Conservation (phyloP, 1,139 yeast genomes). For the Kodamaea alishanica region DNA sequence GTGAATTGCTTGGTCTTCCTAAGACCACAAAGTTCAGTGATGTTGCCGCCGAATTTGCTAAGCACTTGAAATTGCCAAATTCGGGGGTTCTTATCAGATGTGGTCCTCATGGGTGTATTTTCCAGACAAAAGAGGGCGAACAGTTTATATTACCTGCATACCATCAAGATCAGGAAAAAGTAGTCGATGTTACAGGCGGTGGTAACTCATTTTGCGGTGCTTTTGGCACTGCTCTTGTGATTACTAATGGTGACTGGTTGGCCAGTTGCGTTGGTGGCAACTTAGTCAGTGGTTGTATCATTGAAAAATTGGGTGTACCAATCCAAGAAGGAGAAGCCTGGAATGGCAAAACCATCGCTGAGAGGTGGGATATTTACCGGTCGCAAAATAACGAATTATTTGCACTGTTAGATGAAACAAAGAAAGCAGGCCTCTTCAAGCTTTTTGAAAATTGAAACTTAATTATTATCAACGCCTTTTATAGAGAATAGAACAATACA, state of each 20-base stretch:
- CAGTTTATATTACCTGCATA: constrained; percentile 65
- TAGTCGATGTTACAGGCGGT: constrained; percentile 90
- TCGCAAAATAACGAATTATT: constrained; percentile 1
- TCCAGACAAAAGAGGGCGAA: constrained; percentile 15
- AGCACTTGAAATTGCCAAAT: constrained; percentile 32
- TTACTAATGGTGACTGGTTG: constrained; percentile 47
- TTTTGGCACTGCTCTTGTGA: constrained; percentile 55
- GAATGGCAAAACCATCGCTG: constrained; percentile 47
- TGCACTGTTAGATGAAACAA: neutral
- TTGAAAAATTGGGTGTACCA: constrained; percentile 79
- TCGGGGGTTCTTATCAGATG: constrained; percentile 63
- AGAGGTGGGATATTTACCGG: constrained; percentile 29
- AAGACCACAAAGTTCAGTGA: constrained; percentile 11
- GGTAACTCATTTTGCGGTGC: constrained; percentile 91
- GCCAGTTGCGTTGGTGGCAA: constrained; percentile 66
- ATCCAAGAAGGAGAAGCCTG: constrained; percentile 37
- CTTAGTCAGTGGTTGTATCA: constrained; percentile 72
- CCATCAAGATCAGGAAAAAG: constrained; percentile 49
- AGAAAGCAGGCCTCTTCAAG: neutral
- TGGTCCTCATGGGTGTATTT: constrained; percentile 63
- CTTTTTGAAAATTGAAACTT: too few relatives aligned
- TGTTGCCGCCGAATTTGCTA: constrained; percentile 42
- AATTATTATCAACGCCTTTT: too few relatives aligned
- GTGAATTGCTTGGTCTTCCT: constrained; percentile 44
- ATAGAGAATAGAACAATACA: too few relatives aligned